A percentile compares a stretch with the other conserved stretches of the same genome.
Evolutionary conservation across 805 yeast genomes (phyloP).

Genomic region (Metschnikowia cubensis): DNA sequence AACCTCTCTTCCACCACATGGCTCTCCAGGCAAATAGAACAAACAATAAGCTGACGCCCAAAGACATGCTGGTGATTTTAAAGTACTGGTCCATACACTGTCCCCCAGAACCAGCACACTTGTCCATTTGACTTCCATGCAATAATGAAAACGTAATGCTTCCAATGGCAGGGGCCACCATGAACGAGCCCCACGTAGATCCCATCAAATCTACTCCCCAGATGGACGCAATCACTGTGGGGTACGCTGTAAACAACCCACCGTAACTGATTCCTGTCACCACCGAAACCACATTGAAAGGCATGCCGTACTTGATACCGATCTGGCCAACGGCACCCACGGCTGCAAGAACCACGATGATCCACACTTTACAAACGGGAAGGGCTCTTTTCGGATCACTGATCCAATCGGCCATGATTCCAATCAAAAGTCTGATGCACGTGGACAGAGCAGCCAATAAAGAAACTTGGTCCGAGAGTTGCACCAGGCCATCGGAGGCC

Average conservation of each 20-base stretch:
- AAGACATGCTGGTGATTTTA: slow-evolving; percentile 22
- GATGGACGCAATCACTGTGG: slow-evolving; percentile 74
- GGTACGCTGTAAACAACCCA: slow-evolving; percentile 78
- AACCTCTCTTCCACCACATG: slow-evolving; percentile 31
- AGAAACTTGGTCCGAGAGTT: slow-evolving; percentile 49
- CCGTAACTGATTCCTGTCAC: slow-evolving; percentile 75
- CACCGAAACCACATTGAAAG: slow-evolving; percentile 33
- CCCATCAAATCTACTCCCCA: slow-evolving; percentile 92
- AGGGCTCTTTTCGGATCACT: slow-evolving; percentile 24
- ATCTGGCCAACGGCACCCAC: slow-evolving; percentile 34
- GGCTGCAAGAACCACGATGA: slow-evolving; percentile 23
- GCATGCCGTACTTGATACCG: slow-evolving; percentile 7
- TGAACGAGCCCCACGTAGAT: slow-evolving; percentile 87
- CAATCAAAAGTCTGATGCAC: slow-evolving; percentile 58
- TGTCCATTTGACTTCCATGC: slow-evolving; percentile 64
- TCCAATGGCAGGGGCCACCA: slow-evolving; percentile 86
- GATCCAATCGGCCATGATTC: slow-evolving; percentile 63
- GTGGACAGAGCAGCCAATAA: slow-evolving; percentile 68
- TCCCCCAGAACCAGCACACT: slow-evolving; percentile 22
- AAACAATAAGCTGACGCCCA: slow-evolving; percentile 23
- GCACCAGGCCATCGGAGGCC: slow-evolving; percentile 21
- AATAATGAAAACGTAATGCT: slow-evolving; percentile 62
- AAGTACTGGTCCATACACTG: slow-evolving; percentile 28
- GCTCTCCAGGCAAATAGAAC: slow-evolving; percentile 27
- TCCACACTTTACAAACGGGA: slow-evolving; percentile 34